These are phyloP conservation scores for Sclerotinia trifoliorum DNA, from an alignment of 2,329 filamentous ascomycete genomes.

Conservation along the genomic window DNA sequence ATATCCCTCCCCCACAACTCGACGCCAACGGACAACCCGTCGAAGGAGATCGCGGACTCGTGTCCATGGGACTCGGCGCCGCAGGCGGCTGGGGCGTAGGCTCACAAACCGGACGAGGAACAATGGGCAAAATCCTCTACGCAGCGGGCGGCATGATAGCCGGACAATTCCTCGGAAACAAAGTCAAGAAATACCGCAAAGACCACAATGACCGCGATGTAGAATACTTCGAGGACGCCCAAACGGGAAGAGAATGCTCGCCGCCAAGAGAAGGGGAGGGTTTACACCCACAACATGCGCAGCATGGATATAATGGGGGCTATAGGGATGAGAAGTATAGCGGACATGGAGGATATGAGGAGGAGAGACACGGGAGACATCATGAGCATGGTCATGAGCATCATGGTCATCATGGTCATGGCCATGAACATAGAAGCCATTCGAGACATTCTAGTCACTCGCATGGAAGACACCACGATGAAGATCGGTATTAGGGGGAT, in stretches of 20 bases:
- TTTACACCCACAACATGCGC: neutral
- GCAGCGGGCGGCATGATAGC: constrained; percentile 8
- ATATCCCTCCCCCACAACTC: neutral
- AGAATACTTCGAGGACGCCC: constrained; percentile 15
- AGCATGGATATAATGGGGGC: neutral
- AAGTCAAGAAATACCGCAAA: constrained; percentile 13
- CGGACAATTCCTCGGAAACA: constrained; percentile 13
- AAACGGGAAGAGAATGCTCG: constrained; percentile 9
- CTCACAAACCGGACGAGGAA: constrained; percentile 3
- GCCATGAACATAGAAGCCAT: constrained; percentile 3
- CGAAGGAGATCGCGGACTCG: constrained; percentile 17
- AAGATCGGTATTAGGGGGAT: constrained; percentile 7
- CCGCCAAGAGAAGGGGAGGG: constrained; percentile 3
- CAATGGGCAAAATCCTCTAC: constrained; percentile 4
- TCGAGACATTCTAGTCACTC: constrained; percentile 15
- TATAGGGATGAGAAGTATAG: constrained; percentile 15
- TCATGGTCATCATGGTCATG: constrained; percentile 1
- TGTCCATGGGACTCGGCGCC: constrained; percentile 20
- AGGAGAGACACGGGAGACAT: constrained; percentile 13
- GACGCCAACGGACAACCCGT: constrained; percentile 13
- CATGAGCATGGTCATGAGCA: constrained; percentile 7
- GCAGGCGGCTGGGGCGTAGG: constrained; percentile 8
- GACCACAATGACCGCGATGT: constrained; percentile 16
- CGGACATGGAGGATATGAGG: constrained; percentile 4
- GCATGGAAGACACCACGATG: constrained; percentile 3